These are phyloP conservation scores for Oidiodendron maius DNA, from an alignment of 495 filamentous ascomycete genomes.

Conservation along the genomic window DNA sequence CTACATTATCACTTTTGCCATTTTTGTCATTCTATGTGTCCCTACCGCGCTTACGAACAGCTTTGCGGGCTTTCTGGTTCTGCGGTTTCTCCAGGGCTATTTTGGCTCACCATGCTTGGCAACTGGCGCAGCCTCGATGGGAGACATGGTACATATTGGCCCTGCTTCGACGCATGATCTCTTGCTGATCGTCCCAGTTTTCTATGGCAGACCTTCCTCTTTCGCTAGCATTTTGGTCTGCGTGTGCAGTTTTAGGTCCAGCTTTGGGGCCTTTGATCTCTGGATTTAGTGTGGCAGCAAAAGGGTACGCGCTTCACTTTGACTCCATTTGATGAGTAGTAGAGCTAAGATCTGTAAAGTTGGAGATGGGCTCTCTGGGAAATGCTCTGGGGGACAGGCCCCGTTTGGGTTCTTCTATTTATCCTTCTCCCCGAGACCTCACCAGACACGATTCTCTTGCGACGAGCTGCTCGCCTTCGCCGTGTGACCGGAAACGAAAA, in stretches of 20 bases:
- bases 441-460: neutral
- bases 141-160: slow-evolving; percentile 50
- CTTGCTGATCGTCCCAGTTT: no score
- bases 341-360: slow-evolving; percentile 12
- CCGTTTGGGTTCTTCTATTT: slow-evolving; percentile 27
- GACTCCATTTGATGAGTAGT: no score
- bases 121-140: slow-evolving; percentile 69
- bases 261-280: slow-evolving; percentile 39
- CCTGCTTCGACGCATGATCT: neutral
- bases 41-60: slow-evolving; percentile 68
- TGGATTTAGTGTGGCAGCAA: slow-evolving; percentile 28
- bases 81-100: slow-evolving; percentile 68
- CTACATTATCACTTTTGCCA: slow-evolving; percentile 60
- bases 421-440: neutral
- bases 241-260: slow-evolving; percentile 33
- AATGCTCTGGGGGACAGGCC: slow-evolving; percentile 42
- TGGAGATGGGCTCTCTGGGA: slow-evolving; percentile 42
- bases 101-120: slow-evolving; percentile 67
- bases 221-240: slow-evolving; percentile 53
- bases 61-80: slow-evolving; percentile 60
- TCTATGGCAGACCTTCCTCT: slow-evolving; percentile 59
- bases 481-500: neutral
- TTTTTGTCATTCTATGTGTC: slow-evolving; percentile 67
- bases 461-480: neutral
- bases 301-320: neutral